Evolutionary conservation across 805 yeast species (phyloP), one percentile per base, ranked within the genome.

Genomic region (Ogataea allantospora): DNA sequence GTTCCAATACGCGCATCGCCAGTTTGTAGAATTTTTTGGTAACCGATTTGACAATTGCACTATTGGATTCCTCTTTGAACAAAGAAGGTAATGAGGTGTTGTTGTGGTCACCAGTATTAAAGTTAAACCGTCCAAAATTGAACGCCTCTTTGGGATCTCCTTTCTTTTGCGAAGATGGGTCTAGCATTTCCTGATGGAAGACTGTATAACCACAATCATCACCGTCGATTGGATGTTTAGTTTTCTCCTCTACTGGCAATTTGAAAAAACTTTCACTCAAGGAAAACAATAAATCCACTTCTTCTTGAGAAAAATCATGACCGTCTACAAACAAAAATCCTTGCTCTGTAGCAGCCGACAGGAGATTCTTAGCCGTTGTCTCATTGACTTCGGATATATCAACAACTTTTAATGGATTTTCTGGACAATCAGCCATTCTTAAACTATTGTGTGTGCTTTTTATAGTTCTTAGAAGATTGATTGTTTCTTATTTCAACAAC

Each of bases 111-210:
- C 84, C 85, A 14, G 71, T 67, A n/a, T 50, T 42, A 33, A 75
- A 69, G 49, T 75, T 58, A 44, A 79, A 65, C 16, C 63, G 56
- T 20, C 78, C 76, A 49, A 82, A 73, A 52, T 84, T 83, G 61
- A 78, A 74, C 0, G 83, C 86, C 54, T 79, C 83, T 50, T 79
- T 79, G 25, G 80, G 82, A 55, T 79, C 85, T 5, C 82, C 81
- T 40, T 27, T 52, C 50, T 26, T 46, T 49, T 26, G 53, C 46
- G 33, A 53, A 36, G 35, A 54, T 23, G 57, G 44, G 54, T 72
- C 53, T 56, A 70, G 50, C 56, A 66, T 48, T 48, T 73, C 47
- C 59, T 70, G 35, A 21, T 35, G 41, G 22, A 37, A 37, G 8
- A 58, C 51, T n/a, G 73, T 65, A 48, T 73, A 73, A 2, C 78